Conservation (phyloP, 75 land plant species). For the Cryptomeria japonica region DNA sequence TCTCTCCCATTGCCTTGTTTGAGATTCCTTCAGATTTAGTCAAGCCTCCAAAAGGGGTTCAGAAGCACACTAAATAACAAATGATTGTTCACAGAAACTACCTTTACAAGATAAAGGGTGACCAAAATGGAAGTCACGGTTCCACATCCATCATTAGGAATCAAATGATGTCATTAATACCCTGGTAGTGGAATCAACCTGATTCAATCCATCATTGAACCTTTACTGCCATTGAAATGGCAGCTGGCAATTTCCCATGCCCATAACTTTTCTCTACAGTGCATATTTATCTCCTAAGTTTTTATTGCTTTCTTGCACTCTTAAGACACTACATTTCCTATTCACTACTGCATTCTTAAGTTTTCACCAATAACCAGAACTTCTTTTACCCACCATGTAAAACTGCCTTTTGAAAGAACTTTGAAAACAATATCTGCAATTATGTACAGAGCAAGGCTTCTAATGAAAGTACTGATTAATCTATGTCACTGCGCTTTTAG, state of each 20-base stretch:
- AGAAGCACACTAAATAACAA: not conserved
- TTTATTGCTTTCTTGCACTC: too few relatives aligned
- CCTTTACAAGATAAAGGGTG: not conserved
- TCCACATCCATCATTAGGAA: not conserved
- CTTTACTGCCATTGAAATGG: not conserved
- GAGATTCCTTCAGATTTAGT: not conserved
- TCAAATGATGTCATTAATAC: not conserved
- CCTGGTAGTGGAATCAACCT: not conserved
- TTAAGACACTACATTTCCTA: too few relatives aligned
- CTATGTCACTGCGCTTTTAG: not conserved
- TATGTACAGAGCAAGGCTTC: not conserved
- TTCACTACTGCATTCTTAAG: not conserved
- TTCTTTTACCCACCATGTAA: too few relatives aligned
- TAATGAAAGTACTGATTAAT: not conserved
- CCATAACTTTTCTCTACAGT: too few relatives aligned
- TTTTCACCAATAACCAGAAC: not conserved
- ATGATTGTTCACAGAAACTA: not conserved
- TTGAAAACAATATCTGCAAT: not conserved
- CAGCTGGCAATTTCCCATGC: not conserved
- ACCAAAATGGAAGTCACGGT: not conserved
- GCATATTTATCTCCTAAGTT: too few relatives aligned
- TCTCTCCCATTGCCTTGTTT: not conserved
- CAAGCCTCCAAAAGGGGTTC: not conserved
- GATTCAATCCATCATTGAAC: not conserved
- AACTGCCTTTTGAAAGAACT: not conserved